Percentiles rank a stretch among this genome's conserved stretches.
These are phyloP conservation scores for Rhodamnia argentea DNA, from an alignment of 345 rosid genomes.

Conservation along the genomic window DNA sequence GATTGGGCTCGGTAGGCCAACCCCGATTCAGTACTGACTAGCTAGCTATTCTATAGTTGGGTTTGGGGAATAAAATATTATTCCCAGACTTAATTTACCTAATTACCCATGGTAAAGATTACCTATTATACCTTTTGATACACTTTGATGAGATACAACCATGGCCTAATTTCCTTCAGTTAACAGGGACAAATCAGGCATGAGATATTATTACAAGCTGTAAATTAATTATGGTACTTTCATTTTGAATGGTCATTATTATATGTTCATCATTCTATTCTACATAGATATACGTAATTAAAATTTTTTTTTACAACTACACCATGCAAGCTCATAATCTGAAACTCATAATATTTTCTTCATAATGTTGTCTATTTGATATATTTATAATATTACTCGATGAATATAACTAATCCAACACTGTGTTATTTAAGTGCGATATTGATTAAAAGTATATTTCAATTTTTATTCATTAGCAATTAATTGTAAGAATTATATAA, in stretches of 20 bases:
- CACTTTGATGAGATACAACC: background rate
- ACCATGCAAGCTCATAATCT: background rate
- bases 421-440: background rate
- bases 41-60: background rate
- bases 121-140: background rate
- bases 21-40: background rate
- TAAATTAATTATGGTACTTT: too few species aligned
- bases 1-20: background rate
- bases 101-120: too few species aligned
- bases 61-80: background rate
- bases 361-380: background rate
- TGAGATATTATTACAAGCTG: background rate
- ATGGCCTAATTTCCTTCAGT: background rate
- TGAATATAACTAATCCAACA: background rate
- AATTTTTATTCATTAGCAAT: background rate
- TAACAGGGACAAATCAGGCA: background rate
- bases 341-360: background rate
- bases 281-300: too few species aligned
- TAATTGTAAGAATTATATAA: background rate
- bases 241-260: background rate
- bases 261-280: too few species aligned
- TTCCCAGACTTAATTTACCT: background rate
- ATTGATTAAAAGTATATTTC: background rate
- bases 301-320: too few species aligned
- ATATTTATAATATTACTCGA: background rate